phyloP scores from a whole-genome alignment of 2,329 filamentous ascomycete species.

The Hymenoscyphus fructigenus region DNA sequence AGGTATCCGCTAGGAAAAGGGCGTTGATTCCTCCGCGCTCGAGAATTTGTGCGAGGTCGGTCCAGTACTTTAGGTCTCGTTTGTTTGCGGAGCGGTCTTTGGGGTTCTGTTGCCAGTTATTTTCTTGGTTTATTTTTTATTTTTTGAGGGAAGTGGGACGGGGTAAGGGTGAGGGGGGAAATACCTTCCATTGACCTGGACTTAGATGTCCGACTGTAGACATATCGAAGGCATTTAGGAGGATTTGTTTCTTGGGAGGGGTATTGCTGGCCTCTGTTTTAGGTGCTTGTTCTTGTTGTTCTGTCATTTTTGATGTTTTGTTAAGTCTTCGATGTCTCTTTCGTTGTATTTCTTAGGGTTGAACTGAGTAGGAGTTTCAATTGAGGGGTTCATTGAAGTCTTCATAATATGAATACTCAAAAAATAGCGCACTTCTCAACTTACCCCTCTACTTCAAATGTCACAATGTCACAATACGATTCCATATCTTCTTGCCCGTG shows the following conservation, averaged over 20 bases:
- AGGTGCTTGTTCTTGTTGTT: not conserved
- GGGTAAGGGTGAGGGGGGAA: slow-evolving; percentile 10
- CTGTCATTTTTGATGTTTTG: not conserved
- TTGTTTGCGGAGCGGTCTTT: slow-evolving; percentile 61
- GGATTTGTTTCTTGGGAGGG: slow-evolving; percentile 52
- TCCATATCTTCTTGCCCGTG: no score
- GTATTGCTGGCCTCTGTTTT: no score
- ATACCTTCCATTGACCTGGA: slow-evolving; percentile 66
- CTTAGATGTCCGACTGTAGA: slow-evolving; percentile 63
- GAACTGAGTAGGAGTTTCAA: not conserved
- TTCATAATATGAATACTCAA: not conserved
- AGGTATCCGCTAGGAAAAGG: slow-evolving; percentile 60
- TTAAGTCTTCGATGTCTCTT: not conserved
- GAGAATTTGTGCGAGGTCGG: slow-evolving; percentile 60
- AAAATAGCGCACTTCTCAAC: no score
- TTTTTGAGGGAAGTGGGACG: not conserved
- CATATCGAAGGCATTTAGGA: slow-evolving; percentile 67
- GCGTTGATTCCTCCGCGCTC: slow-evolving; percentile 64
- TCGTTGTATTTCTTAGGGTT: not conserved
- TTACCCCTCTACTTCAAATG: no score
- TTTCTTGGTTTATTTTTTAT: no score
- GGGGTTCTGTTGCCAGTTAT: slow-evolving; percentile 50
- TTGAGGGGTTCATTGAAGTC: not conserved
- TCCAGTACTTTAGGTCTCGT: slow-evolving; percentile 60
- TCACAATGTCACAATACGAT: no score